Evolutionary conservation across 441 rosid species (phyloP).

Genomic region (Mallotus japonicus): DNA sequence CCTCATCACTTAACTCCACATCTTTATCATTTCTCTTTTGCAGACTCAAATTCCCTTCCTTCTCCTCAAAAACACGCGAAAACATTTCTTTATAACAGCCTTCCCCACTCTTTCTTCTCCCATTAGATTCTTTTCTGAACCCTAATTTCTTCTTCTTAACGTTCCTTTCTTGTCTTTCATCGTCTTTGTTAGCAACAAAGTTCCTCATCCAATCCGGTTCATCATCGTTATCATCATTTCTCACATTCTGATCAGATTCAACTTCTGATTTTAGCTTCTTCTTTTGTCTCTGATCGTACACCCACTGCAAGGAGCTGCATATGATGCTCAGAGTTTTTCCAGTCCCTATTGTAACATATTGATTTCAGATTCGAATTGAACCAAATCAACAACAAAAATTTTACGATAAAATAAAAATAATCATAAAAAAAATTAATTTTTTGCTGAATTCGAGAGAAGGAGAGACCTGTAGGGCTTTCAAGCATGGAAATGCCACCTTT

Average conservation of each 20-base stretch:
- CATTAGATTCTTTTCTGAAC: constrained; percentile 22
- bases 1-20: constrained; percentile 45
- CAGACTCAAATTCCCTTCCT: constrained; percentile 27
- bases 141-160: constrained; percentile 37
- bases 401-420: not conserved
- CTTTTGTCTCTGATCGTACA: constrained; percentile 58
- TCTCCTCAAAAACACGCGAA: constrained; percentile 29
- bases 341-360: constrained; percentile 50
- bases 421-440: not conserved
- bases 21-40: constrained; percentile 23
- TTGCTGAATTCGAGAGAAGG: not conserved
- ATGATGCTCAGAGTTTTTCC: constrained; percentile 91
- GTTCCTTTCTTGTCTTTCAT: constrained; percentile 28
- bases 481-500: constrained; percentile 93
- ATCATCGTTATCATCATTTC: constrained; percentile 20
- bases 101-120: constrained; percentile 33
- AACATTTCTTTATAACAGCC: constrained; percentile 10
- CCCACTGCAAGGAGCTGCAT: constrained; percentile 86
- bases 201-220: constrained; percentile 66
- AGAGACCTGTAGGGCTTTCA: constrained; percentile 80
- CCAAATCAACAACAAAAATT: not conserved
- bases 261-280: constrained; percentile 22
- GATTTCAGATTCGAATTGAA: not conserved
- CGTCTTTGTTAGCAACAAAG: constrained; percentile 29
- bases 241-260: constrained; percentile 28